Base-by-base conservation (phyloP, 306 rosid species). In the Inga oerstediana region DNA sequence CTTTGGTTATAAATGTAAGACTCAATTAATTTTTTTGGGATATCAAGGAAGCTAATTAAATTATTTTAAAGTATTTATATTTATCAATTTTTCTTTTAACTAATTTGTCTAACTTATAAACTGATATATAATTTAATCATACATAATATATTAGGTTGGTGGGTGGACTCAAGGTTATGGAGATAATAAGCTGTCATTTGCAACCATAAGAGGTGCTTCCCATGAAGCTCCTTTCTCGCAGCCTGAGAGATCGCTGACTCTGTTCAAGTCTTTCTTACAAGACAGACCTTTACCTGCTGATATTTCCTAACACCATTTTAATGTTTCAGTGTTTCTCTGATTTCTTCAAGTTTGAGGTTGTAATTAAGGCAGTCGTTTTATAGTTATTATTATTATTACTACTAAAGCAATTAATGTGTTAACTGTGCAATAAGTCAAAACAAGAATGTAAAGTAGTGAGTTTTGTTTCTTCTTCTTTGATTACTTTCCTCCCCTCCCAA, bases 81-180 rank as follows among this genome's bases (percentile, higher is more conserved):
- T 35, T 35, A 35, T 35, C 5, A 0, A 3, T 35, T 35, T 35
- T 34, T 35, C 0, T 35, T 0, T 4, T 4, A 35, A 35, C 39
- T 35, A 35, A 4, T 35, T 35, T 35, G 0, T 35, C 39, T 35
- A 35, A 35, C 5, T 35, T 35, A 35, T 35, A 35, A 35, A 35
- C 5, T 35, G 0, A 35, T 35, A 35, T 3, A 3, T 35, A 35
- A 35, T 37, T 37, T 37, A 37, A 37, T 37, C 7, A 37, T 5
- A 37, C 1, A 37, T 1, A 37, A 37, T 1, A 37, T 37, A 37
- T 37, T 82, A 95, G 98, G 99, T 94, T 71, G 99, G 99, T 76
- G 99, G 99, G 2, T 96, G 99, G 99, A 96, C 99, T 82, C 98
- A 94, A 83, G 98, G 89, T 77, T 96, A 94, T 84, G 99, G 94